Evolutionary conservation across 331 rosid species (phyloP).

Genomic region (Telfairia occidentalis): DNA sequence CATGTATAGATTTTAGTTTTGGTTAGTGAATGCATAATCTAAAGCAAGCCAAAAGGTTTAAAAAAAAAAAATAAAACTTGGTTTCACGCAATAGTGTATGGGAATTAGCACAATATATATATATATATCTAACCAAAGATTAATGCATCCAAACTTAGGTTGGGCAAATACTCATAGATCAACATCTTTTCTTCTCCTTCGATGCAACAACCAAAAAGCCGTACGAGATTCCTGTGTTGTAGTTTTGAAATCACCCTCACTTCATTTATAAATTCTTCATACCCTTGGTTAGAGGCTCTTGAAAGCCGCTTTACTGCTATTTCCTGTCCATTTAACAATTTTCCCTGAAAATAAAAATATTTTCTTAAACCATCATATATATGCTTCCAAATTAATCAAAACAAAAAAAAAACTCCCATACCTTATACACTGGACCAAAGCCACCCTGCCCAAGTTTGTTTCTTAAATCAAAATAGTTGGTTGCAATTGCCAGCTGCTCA

Average conservation of each 20-base stretch:
- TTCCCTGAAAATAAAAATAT: conserved; percentile 19
- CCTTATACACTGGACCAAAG: conserved; percentile 13
- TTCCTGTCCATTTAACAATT: conserved; percentile 29
- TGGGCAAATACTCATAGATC: conserved; percentile 19
- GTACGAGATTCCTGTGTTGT: conserved; percentile 1
- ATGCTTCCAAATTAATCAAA: background rate
- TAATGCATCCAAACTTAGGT: background rate
- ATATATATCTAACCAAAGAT: background rate
- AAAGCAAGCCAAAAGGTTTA: background rate
- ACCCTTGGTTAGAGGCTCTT: conserved; percentile 35
- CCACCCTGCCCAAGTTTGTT: conserved; percentile 42
- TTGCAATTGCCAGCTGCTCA: conserved; percentile 19
- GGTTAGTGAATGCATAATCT: background rate
- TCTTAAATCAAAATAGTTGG: conserved; percentile 20
- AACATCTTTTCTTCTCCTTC: conserved; percentile 29
- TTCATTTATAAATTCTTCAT: conserved; percentile 34
- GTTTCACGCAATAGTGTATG: background rate
- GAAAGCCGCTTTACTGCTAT: conserved; percentile 38
- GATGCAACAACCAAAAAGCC: conserved; percentile 22
- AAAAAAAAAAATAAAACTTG: background rate
- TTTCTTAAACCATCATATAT: background rate
- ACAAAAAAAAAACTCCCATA: background rate
- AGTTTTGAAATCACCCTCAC: conserved; percentile 26
- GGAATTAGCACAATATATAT: background rate
- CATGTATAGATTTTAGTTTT: background rate